Evolutionary conservation across 139 green algal species (phyloP).

Genomic region (Mesotaenium endlicherianum): DNA sequence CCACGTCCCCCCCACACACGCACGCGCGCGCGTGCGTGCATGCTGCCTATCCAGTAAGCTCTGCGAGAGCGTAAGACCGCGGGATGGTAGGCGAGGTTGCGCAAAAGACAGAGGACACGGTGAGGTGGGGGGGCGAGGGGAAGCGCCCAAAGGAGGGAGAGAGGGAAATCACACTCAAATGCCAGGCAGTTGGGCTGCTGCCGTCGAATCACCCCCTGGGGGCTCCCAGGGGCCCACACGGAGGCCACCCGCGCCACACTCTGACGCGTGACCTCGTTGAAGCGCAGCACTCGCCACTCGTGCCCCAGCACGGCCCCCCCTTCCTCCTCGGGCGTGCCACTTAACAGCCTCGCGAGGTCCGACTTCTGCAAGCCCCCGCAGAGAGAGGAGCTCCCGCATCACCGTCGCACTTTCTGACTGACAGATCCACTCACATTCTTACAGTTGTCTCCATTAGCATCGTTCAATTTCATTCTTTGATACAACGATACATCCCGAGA

Average conservation of each 20-base stretch:
- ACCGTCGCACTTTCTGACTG: no score
- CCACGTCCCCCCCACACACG: no score
- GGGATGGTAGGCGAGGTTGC: background rate
- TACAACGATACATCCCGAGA: no score
- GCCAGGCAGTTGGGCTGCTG: constrained; percentile 59
- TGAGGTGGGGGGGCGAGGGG: background rate
- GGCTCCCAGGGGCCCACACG: background rate
- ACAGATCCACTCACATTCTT: no score
- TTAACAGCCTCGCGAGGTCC: no score
- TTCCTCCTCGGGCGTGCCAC: no score
- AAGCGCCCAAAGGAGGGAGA: background rate
- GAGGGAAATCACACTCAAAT: constrained; percentile 50
- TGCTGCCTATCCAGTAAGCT: no score
- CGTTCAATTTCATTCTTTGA: no score
- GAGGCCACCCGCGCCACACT: constrained; percentile 54
- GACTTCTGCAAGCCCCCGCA: no score
- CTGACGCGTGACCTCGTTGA: constrained; percentile 64
- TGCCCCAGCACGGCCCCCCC: background rate
- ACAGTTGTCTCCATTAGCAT: no score
- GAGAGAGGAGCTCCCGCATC: no score
- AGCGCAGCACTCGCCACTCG: constrained; percentile 66
- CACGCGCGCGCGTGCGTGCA: no score
- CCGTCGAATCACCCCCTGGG: background rate
- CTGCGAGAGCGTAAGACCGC: background rate
- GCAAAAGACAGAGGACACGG: background rate